Evolutionary conservation across 768 basidiomycete species (phyloP).

Genomic region (Psilocybe azurescens): DNA sequence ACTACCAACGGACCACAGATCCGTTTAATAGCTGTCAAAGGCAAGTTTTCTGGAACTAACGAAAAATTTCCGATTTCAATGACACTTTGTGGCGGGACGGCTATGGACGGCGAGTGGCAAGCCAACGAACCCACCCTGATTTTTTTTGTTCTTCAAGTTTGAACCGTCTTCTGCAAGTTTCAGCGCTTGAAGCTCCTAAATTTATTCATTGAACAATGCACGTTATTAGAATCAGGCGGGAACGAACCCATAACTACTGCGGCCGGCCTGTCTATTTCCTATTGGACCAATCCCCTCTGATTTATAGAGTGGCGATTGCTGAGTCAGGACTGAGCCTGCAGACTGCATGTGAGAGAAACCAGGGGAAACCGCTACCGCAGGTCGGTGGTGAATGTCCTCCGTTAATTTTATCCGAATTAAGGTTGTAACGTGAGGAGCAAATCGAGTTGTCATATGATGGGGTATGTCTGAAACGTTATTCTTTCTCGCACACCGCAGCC

Average conservation of each 20-base stretch:
- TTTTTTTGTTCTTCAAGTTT: neutral
- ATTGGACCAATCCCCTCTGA: neutral
- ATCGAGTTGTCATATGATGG: neutral
- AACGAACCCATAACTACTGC: neutral
- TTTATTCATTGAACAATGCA: neutral
- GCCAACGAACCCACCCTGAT: neutral
- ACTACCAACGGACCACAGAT: neutral
- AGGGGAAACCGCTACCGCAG: neutral
- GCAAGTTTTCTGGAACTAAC: no score
- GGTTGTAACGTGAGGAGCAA: neutral
- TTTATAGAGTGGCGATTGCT: neutral
- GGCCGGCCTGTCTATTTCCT: neutral
- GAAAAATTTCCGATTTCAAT: neutral
- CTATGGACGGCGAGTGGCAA: neutral
- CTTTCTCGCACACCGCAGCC: neutral
- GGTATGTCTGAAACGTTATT: neutral
- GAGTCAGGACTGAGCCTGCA: neutral
- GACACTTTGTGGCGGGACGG: neutral
- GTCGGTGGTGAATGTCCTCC: slow-evolving; percentile 26
- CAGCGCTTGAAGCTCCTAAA: neutral
- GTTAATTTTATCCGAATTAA: slow-evolving; percentile 16
- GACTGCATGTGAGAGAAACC: slow-evolving; percentile 14
- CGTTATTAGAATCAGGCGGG: neutral
- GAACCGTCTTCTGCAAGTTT: neutral
- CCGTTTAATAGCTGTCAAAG: neutral